These are phyloP conservation scores for Sideroxylon spinosum DNA, from an alignment of 179 eudicot species.

Conservation along the genomic window DNA sequence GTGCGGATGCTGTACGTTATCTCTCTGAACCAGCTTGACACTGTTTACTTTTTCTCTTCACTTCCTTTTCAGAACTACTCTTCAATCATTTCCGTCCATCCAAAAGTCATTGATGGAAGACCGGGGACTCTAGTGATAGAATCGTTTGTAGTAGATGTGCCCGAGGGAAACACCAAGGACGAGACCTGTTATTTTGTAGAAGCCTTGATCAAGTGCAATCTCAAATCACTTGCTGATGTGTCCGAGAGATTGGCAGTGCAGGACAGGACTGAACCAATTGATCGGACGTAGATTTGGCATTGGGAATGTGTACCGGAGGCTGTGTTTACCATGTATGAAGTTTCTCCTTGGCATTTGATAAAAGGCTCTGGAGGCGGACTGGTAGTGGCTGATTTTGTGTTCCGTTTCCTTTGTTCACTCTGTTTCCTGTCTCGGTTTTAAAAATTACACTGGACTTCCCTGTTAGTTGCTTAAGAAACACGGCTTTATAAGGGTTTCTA, in stretches of 20 bases:
- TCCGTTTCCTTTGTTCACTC: not conserved
- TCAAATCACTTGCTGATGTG: conserved; percentile 68
- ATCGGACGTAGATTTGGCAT: conserved; percentile 28
- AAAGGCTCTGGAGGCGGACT: conserved; percentile 36
- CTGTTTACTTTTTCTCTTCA: not conserved
- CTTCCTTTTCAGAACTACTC: conserved; percentile 60
- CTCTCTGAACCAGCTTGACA: not conserved
- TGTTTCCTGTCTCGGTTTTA: conserved; percentile 12
- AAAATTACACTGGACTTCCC: conserved; percentile 17
- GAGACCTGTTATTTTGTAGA: conserved; percentile 76
- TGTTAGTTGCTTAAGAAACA: conserved; percentile 24
- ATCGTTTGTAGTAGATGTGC: conserved; percentile 77
- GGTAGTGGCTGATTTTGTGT: conserved; percentile 24
- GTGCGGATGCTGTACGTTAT: not conserved
- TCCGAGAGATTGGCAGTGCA: conserved; percentile 74
- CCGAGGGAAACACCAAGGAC: conserved; percentile 80
- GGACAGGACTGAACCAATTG: conserved; percentile 58
- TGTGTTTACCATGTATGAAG: conserved; percentile 42
- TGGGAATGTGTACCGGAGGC: conserved; percentile 20
- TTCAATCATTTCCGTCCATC: conserved; percentile 67
- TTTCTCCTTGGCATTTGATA: conserved; percentile 36
- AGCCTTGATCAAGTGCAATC: conserved; percentile 76
- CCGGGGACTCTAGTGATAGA: conserved; percentile 84
- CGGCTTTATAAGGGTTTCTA: conserved; percentile 17
- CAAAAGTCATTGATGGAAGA: conserved; percentile 76